These are phyloP conservation scores for Rhypophila decipiens DNA, from an alignment of 495 filamentous ascomycete genomes.

Conservation along the genomic window DNA sequence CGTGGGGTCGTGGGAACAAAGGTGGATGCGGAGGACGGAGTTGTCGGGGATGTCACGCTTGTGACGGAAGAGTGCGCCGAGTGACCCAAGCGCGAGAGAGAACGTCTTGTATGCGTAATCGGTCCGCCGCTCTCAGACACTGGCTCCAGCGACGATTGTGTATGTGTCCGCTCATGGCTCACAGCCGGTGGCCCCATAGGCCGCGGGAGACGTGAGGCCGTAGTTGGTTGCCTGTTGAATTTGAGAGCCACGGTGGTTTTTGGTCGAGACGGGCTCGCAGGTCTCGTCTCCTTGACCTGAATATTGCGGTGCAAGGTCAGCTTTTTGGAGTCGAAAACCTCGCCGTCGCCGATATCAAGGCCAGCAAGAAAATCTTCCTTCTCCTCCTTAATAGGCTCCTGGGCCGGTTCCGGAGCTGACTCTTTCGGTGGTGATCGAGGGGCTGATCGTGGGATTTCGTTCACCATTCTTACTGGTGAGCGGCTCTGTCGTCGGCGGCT, in stretches of 20 bases:
- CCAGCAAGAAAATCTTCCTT: constrained; percentile 83
- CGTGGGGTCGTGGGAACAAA: constrained; percentile 51
- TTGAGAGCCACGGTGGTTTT: constrained; percentile 80
- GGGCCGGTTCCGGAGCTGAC: constrained; percentile 15
- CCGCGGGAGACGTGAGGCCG: constrained; percentile 51
- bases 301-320: constrained; percentile 88
- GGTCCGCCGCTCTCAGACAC: constrained; percentile 86
- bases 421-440: no score
- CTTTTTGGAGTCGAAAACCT: constrained; percentile 72
- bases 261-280: constrained; percentile 56
- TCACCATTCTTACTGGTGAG: constrained; percentile 34
- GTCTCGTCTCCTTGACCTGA: constrained; percentile 66
- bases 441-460: constrained; percentile 8
- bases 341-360: constrained; percentile 78
- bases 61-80: constrained; percentile 59
- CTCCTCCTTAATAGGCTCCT: constrained; percentile 30
- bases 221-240: constrained; percentile 68
- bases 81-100: constrained; percentile 62
- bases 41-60: constrained; percentile 49
- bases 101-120: constrained; percentile 47
- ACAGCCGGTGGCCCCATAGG: constrained; percentile 46
- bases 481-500: constrained; percentile 57
- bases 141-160: constrained; percentile 76
- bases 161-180: constrained; percentile 56
- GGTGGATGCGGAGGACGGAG: constrained; percentile 48